These are phyloP conservation scores for Penicillium pulvis DNA, from an alignment of 495 filamentous ascomycete genomes.

Conservation along the genomic window DNA sequence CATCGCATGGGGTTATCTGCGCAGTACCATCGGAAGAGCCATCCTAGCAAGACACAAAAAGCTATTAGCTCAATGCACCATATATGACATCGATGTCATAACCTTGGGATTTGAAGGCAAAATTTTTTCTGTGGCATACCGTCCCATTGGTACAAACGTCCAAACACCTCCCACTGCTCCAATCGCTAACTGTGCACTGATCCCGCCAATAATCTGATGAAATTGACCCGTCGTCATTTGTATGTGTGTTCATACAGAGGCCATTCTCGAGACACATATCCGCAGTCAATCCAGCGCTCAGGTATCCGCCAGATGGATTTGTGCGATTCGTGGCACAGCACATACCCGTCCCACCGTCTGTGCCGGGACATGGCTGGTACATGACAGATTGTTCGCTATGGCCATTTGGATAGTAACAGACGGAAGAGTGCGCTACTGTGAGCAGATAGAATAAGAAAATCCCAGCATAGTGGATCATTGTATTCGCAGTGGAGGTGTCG, in stretches of 20 bases:
- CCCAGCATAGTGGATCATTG: no score
- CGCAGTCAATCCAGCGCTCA: neutral
- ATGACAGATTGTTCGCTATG: neutral
- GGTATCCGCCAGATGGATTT: neutral
- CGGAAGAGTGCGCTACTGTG: no score
- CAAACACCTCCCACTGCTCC: slow-evolving; percentile 6
- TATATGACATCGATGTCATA: no score
- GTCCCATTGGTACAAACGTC: neutral
- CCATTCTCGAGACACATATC: slow-evolving; percentile 7
- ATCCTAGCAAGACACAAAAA: no score
- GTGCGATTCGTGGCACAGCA: slow-evolving; percentile 5
- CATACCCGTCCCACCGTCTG: neutral
- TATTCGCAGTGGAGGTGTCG: no score
- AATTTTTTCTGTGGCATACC: neutral
- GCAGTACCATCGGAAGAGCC: neutral
- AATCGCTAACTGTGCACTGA: neutral
- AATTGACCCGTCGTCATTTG: neutral
- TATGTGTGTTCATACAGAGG: slow-evolving; percentile 1
- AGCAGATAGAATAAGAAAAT: no score
- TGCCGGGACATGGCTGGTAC: neutral
- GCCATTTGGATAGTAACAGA: slow-evolving; percentile 1
- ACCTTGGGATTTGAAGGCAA: no score
- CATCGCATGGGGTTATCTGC: slow-evolving; percentile 8
- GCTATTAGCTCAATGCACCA: no score
- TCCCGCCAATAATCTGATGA: slow-evolving; percentile 1